Percentiles rank a stretch among this genome's conserved stretches.
Conservation (phyloP, 768 basidiomycete species). For the Tricholoma terreum region DNA sequence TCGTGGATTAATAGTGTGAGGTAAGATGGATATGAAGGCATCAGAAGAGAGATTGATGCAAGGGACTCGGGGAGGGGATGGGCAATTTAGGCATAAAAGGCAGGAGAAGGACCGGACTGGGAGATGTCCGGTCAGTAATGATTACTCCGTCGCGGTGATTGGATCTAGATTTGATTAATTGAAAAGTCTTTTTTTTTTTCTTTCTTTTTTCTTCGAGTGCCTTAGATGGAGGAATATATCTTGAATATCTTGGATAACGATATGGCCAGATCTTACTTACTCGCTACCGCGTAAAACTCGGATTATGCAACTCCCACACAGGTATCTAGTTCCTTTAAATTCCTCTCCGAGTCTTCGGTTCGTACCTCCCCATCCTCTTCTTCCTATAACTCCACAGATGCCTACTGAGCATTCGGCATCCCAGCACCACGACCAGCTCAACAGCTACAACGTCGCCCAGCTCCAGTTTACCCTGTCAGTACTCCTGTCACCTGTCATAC, state of each 20-base stretch:
- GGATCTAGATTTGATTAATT: too few relatives aligned
- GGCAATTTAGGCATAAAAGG: conserved; percentile 4
- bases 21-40: too few relatives aligned
- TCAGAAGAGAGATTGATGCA: too few relatives aligned
- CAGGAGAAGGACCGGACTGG: too few relatives aligned
- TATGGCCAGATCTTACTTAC: too few relatives aligned
- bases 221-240: too few relatives aligned
- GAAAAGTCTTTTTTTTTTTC: too few relatives aligned
- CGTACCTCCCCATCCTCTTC: conserved; percentile 6
- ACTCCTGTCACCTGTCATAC: conserved; percentile 19
- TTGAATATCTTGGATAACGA: too few relatives aligned
- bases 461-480: conserved; percentile 61
- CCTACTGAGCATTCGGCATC: conserved; percentile 48
- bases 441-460: conserved; percentile 61
- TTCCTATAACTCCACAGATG: conserved; percentile 46
- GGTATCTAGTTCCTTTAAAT: conserved; percentile 18
- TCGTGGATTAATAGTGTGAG: too few relatives aligned
- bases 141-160: too few relatives aligned
- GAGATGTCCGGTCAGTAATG: too few relatives aligned
- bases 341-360: conserved; percentile 1
- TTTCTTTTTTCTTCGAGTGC: background rate
- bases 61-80: too few relatives aligned
- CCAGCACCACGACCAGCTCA: conserved; percentile 41
- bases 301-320: conserved; percentile 5
- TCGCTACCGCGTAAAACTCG: conserved; percentile 14